These are phyloP conservation scores for Pythium brachiatum DNA, from an alignment of 352 stramenopile genomes.

Conservation along the genomic window DNA sequence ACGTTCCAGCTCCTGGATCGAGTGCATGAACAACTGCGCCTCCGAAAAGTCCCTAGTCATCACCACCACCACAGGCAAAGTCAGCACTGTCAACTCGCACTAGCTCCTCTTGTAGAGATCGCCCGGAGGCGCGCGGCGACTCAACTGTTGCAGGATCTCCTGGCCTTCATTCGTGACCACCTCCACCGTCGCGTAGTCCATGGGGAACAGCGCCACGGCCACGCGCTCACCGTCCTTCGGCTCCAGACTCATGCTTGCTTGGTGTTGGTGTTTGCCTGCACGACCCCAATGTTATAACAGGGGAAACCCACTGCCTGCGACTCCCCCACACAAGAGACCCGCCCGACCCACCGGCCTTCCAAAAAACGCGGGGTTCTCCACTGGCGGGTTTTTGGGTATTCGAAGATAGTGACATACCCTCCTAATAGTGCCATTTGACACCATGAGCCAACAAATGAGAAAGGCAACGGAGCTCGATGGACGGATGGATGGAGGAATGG, in stretches of 20 bases:
- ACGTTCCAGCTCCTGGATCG: slow-evolving; percentile 78
- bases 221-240: slow-evolving; percentile 43
- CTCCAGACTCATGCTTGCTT: slow-evolving; percentile 35
- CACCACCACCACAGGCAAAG: too few relatives aligned
- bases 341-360: slow-evolving; percentile 17
- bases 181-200: slow-evolving; percentile 76
- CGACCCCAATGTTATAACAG: neutral
- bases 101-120: slow-evolving; percentile 1
- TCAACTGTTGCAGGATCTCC: slow-evolving; percentile 77
- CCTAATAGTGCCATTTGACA: slow-evolving; percentile 4
- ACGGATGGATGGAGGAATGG: neutral
- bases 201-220: slow-evolving; percentile 76
- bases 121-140: slow-evolving; percentile 3
- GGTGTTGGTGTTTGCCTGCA: slow-evolving; percentile 4
- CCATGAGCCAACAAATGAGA: neutral
- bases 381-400: slow-evolving; percentile 24
- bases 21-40: slow-evolving; percentile 78
- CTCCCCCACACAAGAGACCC: neutral
- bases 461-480: neutral
- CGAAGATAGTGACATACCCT: slow-evolving; percentile 6
- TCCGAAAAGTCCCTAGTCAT: slow-evolving; percentile 73
- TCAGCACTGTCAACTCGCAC: neutral
- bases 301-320: slow-evolving; percentile 3
- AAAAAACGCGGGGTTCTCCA: slow-evolving; percentile 18
- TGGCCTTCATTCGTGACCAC: slow-evolving; percentile 76